Base-by-base conservation (phyloP, 495 filamentous ascomycete species). In the Hypoxylon rickii region DNA sequence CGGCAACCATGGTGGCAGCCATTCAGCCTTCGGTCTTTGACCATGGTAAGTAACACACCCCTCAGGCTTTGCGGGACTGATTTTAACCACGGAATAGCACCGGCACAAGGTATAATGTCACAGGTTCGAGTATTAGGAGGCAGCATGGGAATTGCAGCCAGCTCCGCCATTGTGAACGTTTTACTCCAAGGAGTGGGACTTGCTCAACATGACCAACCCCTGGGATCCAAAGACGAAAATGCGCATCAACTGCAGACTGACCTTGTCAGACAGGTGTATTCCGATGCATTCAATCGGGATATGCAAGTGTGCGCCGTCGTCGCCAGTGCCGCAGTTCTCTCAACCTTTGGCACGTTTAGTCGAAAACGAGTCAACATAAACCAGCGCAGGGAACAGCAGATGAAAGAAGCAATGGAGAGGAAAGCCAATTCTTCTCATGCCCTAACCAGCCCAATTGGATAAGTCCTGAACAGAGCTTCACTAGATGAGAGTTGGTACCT, bases 121-220 rank as follows among this genome's bases (percentile, higher is more conserved):
- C 77, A 82, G 37, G 71, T 72, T n/a, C 72, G 78, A 15, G 71
- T 82, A 10, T 65, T 81, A 3, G 80, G 80, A 3, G 80, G 80
- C 8, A 78, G 75, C 39, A 69, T 83, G 20, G 80, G 80, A 10
- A 78, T 83, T 40, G 76, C 79, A 1, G 72, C 71, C 1, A 78
- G 76, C 6, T 76, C 78, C 2, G 73, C 71, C 20, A 76, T 79
- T n/a, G 47, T 77, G 6, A 65, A 68, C 17, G 48, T 68, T 18
- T 64, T 63, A 50, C 55, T 68, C 20, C 22, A 44, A n/a, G 34
- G 11, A 32, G 54, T 0, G 29, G 54, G 15, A 46, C 70, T 1
- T 64, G 53, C 31, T 24, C 52, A 17, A 7, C 69, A 4, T 1
- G 42, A 52, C 18, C 62, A 69, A 48, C 43, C 75, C 1, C 39